Base-by-base conservation (phyloP, 2,329 filamentous ascomycete genomes). In the Harringtonia aguacate region DNA sequence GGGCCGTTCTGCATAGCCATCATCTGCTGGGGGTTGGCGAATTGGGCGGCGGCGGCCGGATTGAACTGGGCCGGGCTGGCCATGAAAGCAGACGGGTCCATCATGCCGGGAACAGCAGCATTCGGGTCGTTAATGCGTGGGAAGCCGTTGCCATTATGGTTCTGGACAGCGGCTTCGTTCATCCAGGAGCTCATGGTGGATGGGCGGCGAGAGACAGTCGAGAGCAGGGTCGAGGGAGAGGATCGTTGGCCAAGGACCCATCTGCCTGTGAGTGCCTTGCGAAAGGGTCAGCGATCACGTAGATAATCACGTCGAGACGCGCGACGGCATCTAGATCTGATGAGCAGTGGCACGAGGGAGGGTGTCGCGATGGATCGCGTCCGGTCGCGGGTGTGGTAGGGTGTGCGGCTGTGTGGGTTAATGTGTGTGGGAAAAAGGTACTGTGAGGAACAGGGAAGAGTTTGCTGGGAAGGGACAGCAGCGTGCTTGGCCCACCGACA, bases 1-100 rank as follows among this genome's bases (percentile, higher is more conserved):
- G 73, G 78, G 66, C 86, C 84, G 68, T 90, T 92, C 61, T 86
- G 85, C 76, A 90, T 84, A 58, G 63, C 68, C 48, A 68, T 64
- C 64, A 77, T 71, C 59, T 75, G 73, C 50, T 76, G 73, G 42
- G 66, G 67, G 54, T 75, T 79, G 48, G 69, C 61, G 53, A 76
- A 79, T 57, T 77, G 73, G 49, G 58, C 58, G 41, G 63, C 59
- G 57, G 69, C 62, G 53, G 60, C 61, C 37, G 71, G 69, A 61
- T 77, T 80, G 64, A 79, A 81, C 60, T 77, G 76, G 57, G 59
- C 66, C 52, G 68, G 61, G 61, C 70, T 76, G 60, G 68, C 68
- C 74, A 82, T 76, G 56, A 79, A 81, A 47, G 72, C 70, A 17
- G 76, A 72, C 10, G 77, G 76, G 58, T 83, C 78, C 69, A 83